phyloP scores from a whole-genome alignment of 148 eudicot genomes.

The Silene uniflora region DNA sequence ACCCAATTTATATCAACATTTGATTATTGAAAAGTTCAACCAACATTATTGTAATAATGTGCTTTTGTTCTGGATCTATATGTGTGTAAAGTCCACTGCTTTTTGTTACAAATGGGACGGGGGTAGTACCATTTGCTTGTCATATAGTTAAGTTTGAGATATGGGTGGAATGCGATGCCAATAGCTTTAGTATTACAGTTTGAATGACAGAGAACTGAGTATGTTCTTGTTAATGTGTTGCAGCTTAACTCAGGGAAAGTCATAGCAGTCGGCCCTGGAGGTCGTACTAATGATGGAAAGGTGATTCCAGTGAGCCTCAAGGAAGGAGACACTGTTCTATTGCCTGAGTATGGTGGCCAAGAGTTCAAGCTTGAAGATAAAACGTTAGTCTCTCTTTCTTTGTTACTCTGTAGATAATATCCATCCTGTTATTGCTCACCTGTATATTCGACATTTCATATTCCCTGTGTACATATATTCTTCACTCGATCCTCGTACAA shows the following conservation, averaged over 20 bases:
- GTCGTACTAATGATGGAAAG: constrained; percentile 46
- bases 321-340: constrained; percentile 75
- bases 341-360: constrained; percentile 76
- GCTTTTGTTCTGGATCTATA: too few relatives aligned
- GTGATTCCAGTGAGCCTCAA: constrained; percentile 56
- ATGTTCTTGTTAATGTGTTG: constrained; percentile 17
- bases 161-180: neutral
- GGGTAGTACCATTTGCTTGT: neutral
- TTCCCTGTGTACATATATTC: too few relatives aligned
- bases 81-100: too few relatives aligned
- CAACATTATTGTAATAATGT: too few relatives aligned
- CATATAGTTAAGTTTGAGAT: neutral
- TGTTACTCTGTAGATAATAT: neutral
- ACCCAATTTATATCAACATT: too few relatives aligned
- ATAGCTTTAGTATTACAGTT: neutral
- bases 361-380: constrained; percentile 70
- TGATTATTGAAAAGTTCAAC: too few relatives aligned
- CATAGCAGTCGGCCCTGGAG: constrained; percentile 71
- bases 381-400: constrained; percentile 38
- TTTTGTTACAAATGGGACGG: too few relatives aligned
- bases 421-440: neutral
- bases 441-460: too few relatives aligned
- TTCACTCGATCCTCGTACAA: too few relatives aligned
- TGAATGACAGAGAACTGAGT: neutral
- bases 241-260: constrained; percentile 75